Conservation (phyloP, 2,329 filamentous ascomycete species). For the Nemania bipapillata region DNA sequence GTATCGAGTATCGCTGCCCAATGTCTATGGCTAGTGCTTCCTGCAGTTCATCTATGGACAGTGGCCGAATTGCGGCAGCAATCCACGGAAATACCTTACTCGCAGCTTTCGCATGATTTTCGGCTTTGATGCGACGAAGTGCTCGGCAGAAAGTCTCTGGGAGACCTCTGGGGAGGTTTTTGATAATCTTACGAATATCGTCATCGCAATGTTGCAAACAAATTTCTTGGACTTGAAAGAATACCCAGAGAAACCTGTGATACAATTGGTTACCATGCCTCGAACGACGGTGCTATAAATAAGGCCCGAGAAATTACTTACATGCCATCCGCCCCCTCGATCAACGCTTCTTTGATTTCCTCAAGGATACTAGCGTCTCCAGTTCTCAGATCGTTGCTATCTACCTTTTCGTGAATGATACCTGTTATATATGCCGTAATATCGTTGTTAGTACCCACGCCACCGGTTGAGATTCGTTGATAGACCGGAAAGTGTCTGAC, state of each 20-base stretch:
- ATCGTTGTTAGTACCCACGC: not conserved
- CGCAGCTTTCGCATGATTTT: not conserved
- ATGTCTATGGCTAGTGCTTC: not conserved
- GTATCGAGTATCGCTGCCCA: not conserved
- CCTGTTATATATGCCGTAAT: not conserved
- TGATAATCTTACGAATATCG: not conserved
- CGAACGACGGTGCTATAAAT: too few relatives aligned
- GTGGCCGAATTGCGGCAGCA: not conserved
- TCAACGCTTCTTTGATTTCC: not conserved
- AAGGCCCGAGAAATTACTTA: not conserved
- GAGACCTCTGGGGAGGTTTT: constrained; percentile 5
- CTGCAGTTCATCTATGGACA: constrained; percentile 1
- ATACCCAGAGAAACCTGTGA: constrained; percentile 22
- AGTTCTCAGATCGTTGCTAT: not conserved
- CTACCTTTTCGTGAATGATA: not conserved
- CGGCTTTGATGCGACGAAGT: not conserved
- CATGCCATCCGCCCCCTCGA: not conserved
- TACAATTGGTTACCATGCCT: too few relatives aligned
- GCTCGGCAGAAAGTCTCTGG: not conserved
- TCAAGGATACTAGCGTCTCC: not conserved
- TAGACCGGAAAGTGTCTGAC: not conserved
- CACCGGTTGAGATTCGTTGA: not conserved
- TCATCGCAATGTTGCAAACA: constrained; percentile 4
- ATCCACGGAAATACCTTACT: not conserved
- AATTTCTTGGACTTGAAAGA: constrained; percentile 4